Conservation (phyloP, 148 eudicot genomes). For the Rhododendron vialii region DNA sequence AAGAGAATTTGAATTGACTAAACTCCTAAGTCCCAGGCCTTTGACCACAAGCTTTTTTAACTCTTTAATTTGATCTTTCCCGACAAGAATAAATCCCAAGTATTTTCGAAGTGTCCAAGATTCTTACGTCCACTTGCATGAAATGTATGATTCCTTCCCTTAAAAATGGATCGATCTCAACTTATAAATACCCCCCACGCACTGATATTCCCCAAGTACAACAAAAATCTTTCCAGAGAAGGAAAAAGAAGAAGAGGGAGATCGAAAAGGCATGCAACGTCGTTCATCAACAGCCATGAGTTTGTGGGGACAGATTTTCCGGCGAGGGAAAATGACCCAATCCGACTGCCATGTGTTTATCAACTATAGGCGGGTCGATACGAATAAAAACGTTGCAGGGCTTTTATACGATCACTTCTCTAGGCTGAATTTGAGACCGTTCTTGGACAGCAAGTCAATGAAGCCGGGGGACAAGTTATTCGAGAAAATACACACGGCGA, state of each 20-base stretch:
- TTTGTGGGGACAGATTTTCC: neutral
- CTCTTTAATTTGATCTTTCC: neutral
- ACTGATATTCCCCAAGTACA: neutral
- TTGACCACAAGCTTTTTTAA: no score
- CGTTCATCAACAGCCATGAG: neutral
- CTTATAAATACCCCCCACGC: neutral
- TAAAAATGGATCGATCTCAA: neutral
- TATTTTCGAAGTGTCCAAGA: no score
- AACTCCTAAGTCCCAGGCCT: no score
- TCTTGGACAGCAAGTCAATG: slow-evolving; percentile 45
- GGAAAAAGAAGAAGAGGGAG: neutral
- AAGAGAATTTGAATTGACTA: no score
- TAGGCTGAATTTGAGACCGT: slow-evolving; percentile 26
- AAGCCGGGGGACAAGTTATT: slow-evolving; percentile 38
- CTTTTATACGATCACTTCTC: slow-evolving; percentile 28
- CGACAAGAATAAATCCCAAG: neutral
- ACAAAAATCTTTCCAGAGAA: neutral
- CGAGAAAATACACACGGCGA: slow-evolving; percentile 24
- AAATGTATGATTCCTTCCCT: neutral
- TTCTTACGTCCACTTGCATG: neutral
- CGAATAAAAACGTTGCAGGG: slow-evolving; percentile 38
- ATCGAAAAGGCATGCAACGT: neutral
- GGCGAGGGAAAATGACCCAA: neutral
- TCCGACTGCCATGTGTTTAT: slow-evolving; percentile 31
- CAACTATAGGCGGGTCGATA: slow-evolving; percentile 41